These are phyloP conservation scores for Pleurozium schreberi DNA, from an alignment of 225 moss, liverwort and hornwort species.

Conservation along the genomic window DNA sequence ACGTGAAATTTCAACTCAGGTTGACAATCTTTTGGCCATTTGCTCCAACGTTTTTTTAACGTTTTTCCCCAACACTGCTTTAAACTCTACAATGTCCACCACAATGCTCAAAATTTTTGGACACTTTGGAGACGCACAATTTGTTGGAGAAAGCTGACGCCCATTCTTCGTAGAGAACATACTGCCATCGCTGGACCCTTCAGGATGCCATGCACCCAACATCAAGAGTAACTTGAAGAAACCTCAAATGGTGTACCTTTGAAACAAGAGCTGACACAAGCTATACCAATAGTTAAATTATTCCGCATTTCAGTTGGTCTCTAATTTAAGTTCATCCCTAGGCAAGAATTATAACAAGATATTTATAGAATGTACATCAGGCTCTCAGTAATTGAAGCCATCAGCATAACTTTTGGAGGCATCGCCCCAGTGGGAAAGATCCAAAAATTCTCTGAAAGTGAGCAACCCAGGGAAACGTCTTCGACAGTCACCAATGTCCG, in stretches of 20 bases:
- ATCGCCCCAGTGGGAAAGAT: constrained; percentile 32
- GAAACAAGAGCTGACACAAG: background rate
- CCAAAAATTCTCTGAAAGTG: constrained; percentile 33
- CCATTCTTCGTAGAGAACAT: background rate
- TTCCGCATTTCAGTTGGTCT: background rate
- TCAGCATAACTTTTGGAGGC: constrained; percentile 18
- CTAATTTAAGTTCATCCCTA: background rate
- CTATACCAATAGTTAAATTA: background rate
- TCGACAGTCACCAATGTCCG: constrained; percentile 28
- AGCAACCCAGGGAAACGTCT: constrained; percentile 34
- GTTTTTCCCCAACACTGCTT: background rate
- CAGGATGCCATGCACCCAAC: background rate
- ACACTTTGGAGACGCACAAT: background rate
- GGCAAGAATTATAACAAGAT: background rate
- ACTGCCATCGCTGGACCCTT: background rate
- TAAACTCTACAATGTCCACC: background rate
- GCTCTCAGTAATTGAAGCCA: constrained; percentile 34
- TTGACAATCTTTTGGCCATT: background rate
- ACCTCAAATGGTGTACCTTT: background rate
- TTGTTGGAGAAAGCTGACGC: background rate
- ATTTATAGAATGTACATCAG: background rate
- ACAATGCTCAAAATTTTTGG: background rate
- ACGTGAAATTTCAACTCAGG: background rate
- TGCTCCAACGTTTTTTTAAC: background rate
- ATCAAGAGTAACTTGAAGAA: background rate